phyloP scores from a whole-genome alignment of 1,284 basidiomycete species.

The Ceratobasidium sp. region DNA sequence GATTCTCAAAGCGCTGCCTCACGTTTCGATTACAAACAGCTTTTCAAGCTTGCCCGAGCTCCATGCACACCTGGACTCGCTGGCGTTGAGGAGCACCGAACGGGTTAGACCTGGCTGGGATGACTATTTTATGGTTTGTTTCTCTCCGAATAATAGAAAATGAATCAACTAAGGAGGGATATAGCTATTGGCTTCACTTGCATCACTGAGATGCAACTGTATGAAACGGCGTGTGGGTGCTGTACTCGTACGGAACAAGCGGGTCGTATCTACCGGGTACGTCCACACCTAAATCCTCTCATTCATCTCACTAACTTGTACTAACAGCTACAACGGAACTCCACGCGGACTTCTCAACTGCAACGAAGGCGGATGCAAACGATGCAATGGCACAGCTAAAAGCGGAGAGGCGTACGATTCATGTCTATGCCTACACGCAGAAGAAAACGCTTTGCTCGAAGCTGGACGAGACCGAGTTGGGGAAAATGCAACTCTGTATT shows the following conservation, averaged over 20 bases:
- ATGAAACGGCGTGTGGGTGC: slow-evolving; percentile 99
- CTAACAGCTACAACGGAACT: slow-evolving; percentile 91
- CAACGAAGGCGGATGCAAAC: slow-evolving; percentile 86
- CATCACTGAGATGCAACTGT: slow-evolving; percentile 90
- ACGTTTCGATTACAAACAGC: slow-evolving; percentile 65
- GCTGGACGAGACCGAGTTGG: slow-evolving; percentile 89
- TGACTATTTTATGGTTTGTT: slow-evolving; percentile 89
- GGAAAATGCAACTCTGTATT: slow-evolving; percentile 88
- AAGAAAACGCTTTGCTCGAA: slow-evolving; percentile 97
- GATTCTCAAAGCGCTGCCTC: slow-evolving; percentile 48
- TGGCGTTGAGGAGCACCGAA: slow-evolving; percentile 79
- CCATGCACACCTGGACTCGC: slow-evolving; percentile 71
- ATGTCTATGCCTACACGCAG: slow-evolving; percentile 96
- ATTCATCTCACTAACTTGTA: slow-evolving; percentile 25
- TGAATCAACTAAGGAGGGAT: not conserved
- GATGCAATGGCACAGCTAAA: slow-evolving; percentile 76
- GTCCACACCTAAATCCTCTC: slow-evolving; percentile 47
- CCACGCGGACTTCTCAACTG: slow-evolving; percentile 90
- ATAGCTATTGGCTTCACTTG: slow-evolving; percentile 87
- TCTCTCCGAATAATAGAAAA: not conserved
- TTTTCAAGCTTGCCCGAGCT: slow-evolving; percentile 71
- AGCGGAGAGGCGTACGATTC: slow-evolving; percentile 75
- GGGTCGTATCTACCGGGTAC: slow-evolving; percentile 92
- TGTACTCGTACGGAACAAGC: slow-evolving; percentile 85
- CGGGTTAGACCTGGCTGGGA: slow-evolving; percentile 92